Evolutionary conservation across 2,329 filamentous ascomycete species (phyloP), one percentile per base, ranked within the genome.

Genomic region (Didymella pomorum): DNA sequence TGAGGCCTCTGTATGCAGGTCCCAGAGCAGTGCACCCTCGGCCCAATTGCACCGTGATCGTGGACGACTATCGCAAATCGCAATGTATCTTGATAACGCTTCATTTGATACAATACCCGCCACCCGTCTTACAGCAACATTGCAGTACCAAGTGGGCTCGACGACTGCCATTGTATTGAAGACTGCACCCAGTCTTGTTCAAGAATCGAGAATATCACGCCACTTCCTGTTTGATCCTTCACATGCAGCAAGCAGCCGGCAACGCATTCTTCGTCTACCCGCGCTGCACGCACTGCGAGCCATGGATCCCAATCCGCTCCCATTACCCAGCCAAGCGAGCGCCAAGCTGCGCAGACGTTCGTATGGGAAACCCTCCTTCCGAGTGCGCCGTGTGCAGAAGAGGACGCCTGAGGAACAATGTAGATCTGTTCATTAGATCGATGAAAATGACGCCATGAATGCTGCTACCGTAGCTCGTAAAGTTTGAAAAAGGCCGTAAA

Each of bases 51-150:
- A 44, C 33, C 55, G 35, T 35, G 10, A 43, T 20, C 16, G n/a
- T n/a, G 48, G 45, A 52, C 54, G 28, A 35, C 43, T 33, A 48
- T 58, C 55, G 55, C 48, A 47, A 57, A 52, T 48, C 55, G 55
- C 44, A 58, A 48, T 52, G 44, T 52, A 44, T 44, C 35, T 37
- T 52, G 55, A 58, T 58, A 58, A 52, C 48, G 31, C 21, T 58
- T 52, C 48, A 58, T 52, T 57, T 48, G 35, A 31, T 11, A 20
- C 48, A 43, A 48, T 47, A 43, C 47, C 42, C 33, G 47, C 54
- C 43, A 23, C 54, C 48, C 48, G 35, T 29, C 35, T 57, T 39
- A 18, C 47, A 33, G 28, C 37, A 33, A 49, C 45, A 26, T 49
- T 53, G 39, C 56, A 53, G 49, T 45, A 45, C 44, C 31, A 41